Evolutionary conservation across 2,329 filamentous ascomycete species (phyloP), one percentile per base, ranked within the genome.

Genomic region (Corynespora cassiicola): DNA sequence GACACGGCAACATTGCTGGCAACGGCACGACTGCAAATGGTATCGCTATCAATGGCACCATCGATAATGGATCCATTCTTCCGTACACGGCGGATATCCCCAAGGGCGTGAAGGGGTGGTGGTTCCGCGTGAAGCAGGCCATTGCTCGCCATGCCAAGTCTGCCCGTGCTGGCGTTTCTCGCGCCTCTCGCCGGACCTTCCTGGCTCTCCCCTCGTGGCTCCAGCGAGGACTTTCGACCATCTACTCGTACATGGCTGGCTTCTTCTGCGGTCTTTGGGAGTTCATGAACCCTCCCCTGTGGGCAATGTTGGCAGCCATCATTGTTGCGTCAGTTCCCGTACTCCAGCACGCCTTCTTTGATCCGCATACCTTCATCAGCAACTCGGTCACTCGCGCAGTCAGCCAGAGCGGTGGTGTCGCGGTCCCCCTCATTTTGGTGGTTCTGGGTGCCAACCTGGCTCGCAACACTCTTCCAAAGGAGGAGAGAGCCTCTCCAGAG

Each of bases 251-350:
- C 26, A 36, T 72, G 19, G 55, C 54, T 67, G 79, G 66, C 47
- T 85, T 88, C 54, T 70, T 81, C 52, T 71, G 71, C 31, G 90
- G 90, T 35, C 65, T 91, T 9, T 94, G 88, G 87, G 87, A 88
- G 31, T 96, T 96, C 68, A 97, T 99, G 92, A 97, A 97, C 70
- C 92, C 94, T 26, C 94, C 94, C 1, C 83, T 99, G 17, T 97
- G 91, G 90, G 91, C 94, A 19, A 97, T 99, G 94, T 75, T 97
- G 21, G 75, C 85, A 24, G 89, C 94, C n/a, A 85, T 97, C 29
- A 72, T 96, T 33, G 88, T 99, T 5, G 94, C 94, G 3, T 95
- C 90, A 1, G 81, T 96, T 5, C 94, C 94, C 0, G 63, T 75
- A 1, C 79, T 99, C 6, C 92, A 99, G 66, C 75, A 78, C 25